These are phyloP conservation scores for Podaxis pistillaris DNA, from an alignment of 768 basidiomycete species.

Conservation along the genomic window DNA sequence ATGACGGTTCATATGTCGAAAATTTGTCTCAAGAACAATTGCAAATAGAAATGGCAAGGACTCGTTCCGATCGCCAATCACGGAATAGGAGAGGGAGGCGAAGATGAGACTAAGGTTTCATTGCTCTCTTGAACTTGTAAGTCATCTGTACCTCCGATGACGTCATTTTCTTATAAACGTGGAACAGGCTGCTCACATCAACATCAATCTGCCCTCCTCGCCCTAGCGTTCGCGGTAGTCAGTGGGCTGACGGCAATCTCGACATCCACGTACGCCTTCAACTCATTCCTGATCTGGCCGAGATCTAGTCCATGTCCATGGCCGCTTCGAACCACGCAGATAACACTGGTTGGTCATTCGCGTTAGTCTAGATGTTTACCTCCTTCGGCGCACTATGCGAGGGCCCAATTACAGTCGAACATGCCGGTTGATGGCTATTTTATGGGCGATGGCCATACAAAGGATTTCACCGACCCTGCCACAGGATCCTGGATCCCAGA, in stretches of 20 bases:
- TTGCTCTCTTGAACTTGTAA: neutral
- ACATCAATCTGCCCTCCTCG: neutral
- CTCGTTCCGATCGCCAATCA: constrained; percentile 6
- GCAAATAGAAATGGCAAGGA: neutral
- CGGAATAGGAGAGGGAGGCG: constrained; percentile 23
- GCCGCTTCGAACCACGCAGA: neutral
- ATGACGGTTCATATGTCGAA: constrained; percentile 8
- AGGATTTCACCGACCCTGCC: neutral
- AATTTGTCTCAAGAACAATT: constrained; percentile 28
- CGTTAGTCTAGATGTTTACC: neutral
- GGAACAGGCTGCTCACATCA: neutral
- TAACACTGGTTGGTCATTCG: neutral
- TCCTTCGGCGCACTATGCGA: neutral
- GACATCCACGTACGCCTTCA: neutral
- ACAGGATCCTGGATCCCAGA: neutral
- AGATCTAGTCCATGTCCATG: neutral
- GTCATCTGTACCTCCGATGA: neutral
- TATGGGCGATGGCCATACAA: neutral
- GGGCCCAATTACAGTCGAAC: neutral
- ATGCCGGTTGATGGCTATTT: neutral
- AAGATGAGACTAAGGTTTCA: constrained; percentile 12
- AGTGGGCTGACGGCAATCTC: neutral
- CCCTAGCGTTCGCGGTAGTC: too few relatives aligned
- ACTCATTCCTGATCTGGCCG: neutral
- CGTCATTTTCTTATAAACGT: neutral